Evolutionary conservation across 2,329 filamentous ascomycete genomes (phyloP).

Genomic region (Phaeosphaeriaceae sp.): DNA sequence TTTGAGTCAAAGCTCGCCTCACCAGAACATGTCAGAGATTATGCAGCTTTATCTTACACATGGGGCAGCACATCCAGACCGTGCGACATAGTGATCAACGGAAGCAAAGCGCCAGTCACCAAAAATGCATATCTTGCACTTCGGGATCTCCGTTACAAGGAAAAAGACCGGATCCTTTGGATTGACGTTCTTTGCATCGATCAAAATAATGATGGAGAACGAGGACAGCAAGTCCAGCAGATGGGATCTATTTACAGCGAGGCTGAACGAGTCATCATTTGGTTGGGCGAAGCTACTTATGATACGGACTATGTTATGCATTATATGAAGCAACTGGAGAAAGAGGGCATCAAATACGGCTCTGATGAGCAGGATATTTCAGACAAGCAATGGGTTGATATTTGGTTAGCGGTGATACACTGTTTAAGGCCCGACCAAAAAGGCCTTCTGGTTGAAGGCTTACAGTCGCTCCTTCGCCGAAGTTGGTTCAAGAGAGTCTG

Average conservation of each 20-base stretch:
- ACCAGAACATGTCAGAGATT: constrained; percentile 4
- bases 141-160: constrained; percentile 9
- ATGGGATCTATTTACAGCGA: constrained; percentile 31
- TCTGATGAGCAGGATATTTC: constrained; percentile 24
- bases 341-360: constrained; percentile 3
- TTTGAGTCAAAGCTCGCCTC: constrained; percentile 11
- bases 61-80: constrained; percentile 16
- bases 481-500: constrained; percentile 25
- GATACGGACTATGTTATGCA: constrained; percentile 9
- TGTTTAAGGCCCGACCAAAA: background rate
- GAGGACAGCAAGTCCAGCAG: constrained; percentile 30
- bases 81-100: background rate
- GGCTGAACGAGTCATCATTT: constrained; percentile 33
- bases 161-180: constrained; percentile 26
- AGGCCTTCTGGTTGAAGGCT: background rate
- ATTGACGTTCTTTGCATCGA: constrained; percentile 22
- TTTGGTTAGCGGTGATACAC: constrained; percentile 9
- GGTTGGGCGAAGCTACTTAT: constrained; percentile 27
- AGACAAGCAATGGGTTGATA: constrained; percentile 13
- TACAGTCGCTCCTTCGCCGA: constrained; percentile 6
- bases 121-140: constrained; percentile 18
- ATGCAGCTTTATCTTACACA: constrained; percentile 27
- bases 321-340: constrained; percentile 8
- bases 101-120: background rate
- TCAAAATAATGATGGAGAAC: constrained; percentile 12